These are phyloP conservation scores for Fusarium sp. DNA, from an alignment of 2,329 filamentous ascomycete species.

Conservation along the genomic window DNA sequence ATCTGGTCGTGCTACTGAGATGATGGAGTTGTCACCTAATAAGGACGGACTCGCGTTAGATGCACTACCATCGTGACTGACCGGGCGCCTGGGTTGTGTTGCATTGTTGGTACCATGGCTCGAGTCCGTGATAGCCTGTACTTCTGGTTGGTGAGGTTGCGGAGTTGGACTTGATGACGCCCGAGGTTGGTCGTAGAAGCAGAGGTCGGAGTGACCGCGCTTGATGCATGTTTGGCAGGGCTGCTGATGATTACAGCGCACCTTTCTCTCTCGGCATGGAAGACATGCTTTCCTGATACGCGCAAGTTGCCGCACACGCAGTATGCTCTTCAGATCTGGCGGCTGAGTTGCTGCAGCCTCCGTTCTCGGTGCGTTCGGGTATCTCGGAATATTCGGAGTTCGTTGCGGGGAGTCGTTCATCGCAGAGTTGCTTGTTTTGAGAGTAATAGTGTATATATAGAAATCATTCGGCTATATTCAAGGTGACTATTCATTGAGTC, in stretches of 20 bases:
- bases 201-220: conserved; percentile 21
- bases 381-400: neutral
- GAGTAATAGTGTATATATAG: accelerated
- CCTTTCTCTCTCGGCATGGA: conserved; percentile 24
- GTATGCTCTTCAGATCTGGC: neutral
- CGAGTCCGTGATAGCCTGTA: accelerated
- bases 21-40: conserved; percentile 26
- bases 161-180: neutral
- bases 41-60: neutral
- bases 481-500: accelerated
- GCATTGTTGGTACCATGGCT: accelerated
- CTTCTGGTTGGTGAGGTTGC: neutral
- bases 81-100: accelerated
- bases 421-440: neutral
- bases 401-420: neutral
- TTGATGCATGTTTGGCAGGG: conserved; percentile 27
- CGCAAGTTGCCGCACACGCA: conserved; percentile 8
- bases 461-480: neutral
- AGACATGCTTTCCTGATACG: conserved; percentile 56
- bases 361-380: neutral
- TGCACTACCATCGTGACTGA: neutral
- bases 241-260: conserved; percentile 21
- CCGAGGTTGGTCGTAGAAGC: neutral
- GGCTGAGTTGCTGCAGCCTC: neutral
- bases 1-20: conserved; percentile 17